phyloP scores from a whole-genome alignment of 371 early-diverging fungal genomes.

The Paraphysoderma sedebokerense region DNA sequence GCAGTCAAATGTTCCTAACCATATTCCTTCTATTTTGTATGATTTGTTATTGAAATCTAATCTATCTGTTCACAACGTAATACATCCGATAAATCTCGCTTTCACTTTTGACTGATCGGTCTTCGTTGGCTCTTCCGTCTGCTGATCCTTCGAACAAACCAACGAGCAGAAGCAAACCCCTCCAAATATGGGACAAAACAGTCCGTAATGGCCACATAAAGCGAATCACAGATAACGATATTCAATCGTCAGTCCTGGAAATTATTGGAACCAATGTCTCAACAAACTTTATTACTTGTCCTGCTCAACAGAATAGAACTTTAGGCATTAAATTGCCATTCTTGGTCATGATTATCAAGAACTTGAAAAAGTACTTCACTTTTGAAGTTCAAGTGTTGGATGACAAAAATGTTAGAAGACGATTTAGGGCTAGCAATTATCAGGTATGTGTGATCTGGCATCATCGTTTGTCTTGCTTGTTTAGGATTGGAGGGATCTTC shows the following conservation, averaged over 20 bases:
- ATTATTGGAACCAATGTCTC: slow-evolving; percentile 59
- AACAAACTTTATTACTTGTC: slow-evolving; percentile 75
- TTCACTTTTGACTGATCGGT: too few relatives aligned
- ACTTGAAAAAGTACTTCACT: slow-evolving; percentile 70
- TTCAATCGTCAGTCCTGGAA: slow-evolving; percentile 65
- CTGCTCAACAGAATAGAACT: slow-evolving; percentile 45
- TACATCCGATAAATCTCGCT: too few relatives aligned
- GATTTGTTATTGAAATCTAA: too few relatives aligned
- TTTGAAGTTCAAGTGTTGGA: slow-evolving; percentile 79
- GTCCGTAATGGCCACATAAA: slow-evolving; percentile 52
- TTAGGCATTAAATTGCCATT: slow-evolving; percentile 85
- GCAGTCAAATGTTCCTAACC: too few relatives aligned
- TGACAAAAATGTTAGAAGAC: slow-evolving; percentile 52
- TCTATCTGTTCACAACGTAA: too few relatives aligned
- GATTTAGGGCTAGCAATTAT: slow-evolving; percentile 82
- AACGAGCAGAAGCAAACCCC: slow-evolving; percentile 53
- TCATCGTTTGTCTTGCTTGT: background rate
- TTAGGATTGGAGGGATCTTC: background rate
- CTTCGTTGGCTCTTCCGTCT: too few relatives aligned
- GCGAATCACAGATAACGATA: slow-evolving; percentile 59
- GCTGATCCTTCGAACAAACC: too few relatives aligned
- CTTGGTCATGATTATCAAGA: slow-evolving; percentile 69
- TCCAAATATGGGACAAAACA: slow-evolving; percentile 67
- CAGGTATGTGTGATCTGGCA: slow-evolving; percentile 29
- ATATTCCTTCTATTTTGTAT: too few relatives aligned